Conservation (phyloP, 306 rosid species). For the Lupinus albus region DNA sequence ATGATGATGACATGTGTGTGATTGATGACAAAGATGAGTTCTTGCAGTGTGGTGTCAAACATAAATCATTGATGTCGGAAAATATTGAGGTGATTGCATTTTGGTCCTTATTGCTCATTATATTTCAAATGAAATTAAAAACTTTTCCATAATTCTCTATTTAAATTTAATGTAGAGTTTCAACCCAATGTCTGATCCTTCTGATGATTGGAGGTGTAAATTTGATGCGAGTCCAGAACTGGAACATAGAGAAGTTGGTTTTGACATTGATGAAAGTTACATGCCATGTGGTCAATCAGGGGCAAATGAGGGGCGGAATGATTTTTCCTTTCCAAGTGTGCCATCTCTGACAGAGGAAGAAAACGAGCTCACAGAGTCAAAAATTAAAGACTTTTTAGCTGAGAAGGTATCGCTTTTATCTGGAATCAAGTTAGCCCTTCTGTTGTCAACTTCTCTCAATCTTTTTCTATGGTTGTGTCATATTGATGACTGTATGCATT, state of each 20-base stretch:
- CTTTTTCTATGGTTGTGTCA: conserved; percentile 33
- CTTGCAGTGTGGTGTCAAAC: conserved; percentile 49
- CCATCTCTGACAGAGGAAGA: conserved; percentile 83
- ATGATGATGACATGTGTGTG: conserved; percentile 83
- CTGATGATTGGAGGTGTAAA: conserved; percentile 76
- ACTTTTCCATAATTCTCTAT: conserved; percentile 29
- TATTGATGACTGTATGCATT: conserved; percentile 38
- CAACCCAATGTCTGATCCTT: conserved; percentile 90
- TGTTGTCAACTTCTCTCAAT: conserved; percentile 23
- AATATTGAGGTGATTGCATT: conserved; percentile 60
- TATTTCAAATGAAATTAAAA: conserved; percentile 23
- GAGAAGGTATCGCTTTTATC: conserved; percentile 68
- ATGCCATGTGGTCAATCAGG: conserved; percentile 48
- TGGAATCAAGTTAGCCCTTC: background rate
- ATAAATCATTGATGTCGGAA: conserved; percentile 50
- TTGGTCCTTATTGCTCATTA: conserved; percentile 21
- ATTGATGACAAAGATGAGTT: conserved; percentile 69
- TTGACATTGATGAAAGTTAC: conserved; percentile 45
- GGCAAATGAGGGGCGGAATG: conserved; percentile 52
- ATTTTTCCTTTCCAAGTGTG: conserved; percentile 69
- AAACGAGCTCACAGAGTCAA: conserved; percentile 95
- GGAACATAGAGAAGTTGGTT: conserved; percentile 49
- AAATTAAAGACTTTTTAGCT: conserved; percentile 84
- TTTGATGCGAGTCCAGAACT: conserved; percentile 59
- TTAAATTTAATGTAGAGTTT: conserved; percentile 61